These are phyloP conservation scores for Tricholoma hemisulphureum DNA, from an alignment of 768 basidiomycete species.

Conservation along the genomic window DNA sequence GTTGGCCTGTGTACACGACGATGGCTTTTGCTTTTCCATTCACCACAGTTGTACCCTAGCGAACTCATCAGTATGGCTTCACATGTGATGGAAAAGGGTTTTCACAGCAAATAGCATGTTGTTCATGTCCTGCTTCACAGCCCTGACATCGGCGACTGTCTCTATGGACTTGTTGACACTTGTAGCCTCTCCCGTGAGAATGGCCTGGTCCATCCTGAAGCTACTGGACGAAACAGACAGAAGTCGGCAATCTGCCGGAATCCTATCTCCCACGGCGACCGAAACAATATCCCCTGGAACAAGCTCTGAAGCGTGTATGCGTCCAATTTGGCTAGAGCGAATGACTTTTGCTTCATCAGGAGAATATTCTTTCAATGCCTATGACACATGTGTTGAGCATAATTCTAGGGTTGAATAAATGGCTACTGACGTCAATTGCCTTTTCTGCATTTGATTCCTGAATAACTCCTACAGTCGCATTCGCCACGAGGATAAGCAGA, in stretches of 20 bases:
- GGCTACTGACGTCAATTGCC: conserved; percentile 85
- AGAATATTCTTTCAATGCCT: conserved; percentile 97
- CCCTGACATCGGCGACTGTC: conserved; percentile 65
- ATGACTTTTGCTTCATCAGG: conserved; percentile 94
- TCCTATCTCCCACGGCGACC: conserved; percentile 90
- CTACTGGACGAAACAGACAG: conserved; percentile 88
- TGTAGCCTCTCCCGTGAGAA: conserved; percentile 90
- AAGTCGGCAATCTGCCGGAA: conserved; percentile 92
- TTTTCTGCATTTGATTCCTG: conserved; percentile 96
- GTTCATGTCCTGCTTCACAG: conserved; percentile 97
- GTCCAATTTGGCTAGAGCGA: conserved; percentile 64
- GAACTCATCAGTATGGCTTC: background rate
- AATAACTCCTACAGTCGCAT: conserved; percentile 95
- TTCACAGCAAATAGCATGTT: conserved; percentile 93
- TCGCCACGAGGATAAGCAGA: conserved; percentile 91
- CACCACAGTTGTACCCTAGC: conserved; percentile 91
- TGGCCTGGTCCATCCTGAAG: conserved; percentile 94
- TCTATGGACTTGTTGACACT: conserved; percentile 82
- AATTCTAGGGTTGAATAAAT: conserved; percentile 2
- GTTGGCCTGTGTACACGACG: conserved; percentile 81
- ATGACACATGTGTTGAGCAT: conserved; percentile 6
- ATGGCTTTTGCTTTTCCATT: conserved; percentile 87
- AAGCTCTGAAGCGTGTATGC: conserved; percentile 83
- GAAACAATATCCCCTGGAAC: conserved; percentile 94
- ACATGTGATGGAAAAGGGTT: conserved; percentile 6